These are phyloP conservation scores for Penicillium desertorum DNA, from an alignment of 495 filamentous ascomycete genomes.

Conservation along the genomic window DNA sequence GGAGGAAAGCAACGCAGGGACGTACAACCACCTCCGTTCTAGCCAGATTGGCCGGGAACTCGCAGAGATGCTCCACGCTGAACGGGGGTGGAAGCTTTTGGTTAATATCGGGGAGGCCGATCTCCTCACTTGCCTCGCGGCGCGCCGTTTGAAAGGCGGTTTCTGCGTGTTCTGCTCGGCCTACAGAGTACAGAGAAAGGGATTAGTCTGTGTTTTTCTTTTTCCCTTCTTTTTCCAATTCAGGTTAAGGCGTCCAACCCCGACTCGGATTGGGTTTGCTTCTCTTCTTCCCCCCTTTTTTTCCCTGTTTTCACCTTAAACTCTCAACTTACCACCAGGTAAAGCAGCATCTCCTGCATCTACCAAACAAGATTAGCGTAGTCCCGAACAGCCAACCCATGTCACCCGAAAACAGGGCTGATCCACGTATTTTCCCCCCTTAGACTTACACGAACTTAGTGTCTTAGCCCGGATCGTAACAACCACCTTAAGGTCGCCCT, in stretches of 20 bases:
- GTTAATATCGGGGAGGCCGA: constrained; percentile 72
- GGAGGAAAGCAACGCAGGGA: constrained; percentile 81
- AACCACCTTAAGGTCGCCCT: constrained; percentile 76
- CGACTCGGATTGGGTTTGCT: neutral
- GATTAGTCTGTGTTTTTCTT: neutral
- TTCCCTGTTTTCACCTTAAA: neutral
- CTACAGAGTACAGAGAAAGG: constrained; percentile 25
- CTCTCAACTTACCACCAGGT: constrained; percentile 66
- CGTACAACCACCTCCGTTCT: constrained; percentile 78
- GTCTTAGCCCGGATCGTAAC: constrained; percentile 81
- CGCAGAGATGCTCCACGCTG: constrained; percentile 77
- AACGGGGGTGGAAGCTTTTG: constrained; percentile 66
- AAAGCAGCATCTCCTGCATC: constrained; percentile 80
- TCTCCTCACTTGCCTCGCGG: constrained; percentile 87
- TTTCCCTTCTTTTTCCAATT: neutral
- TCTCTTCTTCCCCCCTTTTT: neutral
- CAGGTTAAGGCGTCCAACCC: neutral
- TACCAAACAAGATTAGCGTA: constrained; percentile 11
- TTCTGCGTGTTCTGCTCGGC: constrained; percentile 53
- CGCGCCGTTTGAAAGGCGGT: constrained; percentile 72
- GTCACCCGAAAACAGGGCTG: constrained; percentile 9
- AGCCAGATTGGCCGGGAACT: constrained; percentile 76
- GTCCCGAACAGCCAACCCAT: constrained; percentile 15
- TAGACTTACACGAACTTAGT: constrained; percentile 57
- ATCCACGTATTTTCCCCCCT: neutral